Evolutionary conservation across 345 rosid species (phyloP).

Genomic region (Boechera retrofracta): DNA sequence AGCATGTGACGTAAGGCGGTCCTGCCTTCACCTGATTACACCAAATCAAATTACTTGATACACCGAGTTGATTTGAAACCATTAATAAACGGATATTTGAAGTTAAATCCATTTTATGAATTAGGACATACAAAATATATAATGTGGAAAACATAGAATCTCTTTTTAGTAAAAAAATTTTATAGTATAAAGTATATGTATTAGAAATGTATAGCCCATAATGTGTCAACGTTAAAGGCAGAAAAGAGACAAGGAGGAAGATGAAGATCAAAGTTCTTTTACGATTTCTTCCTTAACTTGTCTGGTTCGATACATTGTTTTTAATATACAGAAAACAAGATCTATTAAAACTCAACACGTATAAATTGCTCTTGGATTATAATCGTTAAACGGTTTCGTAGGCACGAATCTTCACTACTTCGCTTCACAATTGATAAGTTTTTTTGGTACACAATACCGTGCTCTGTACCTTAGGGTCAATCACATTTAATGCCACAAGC

Average conservation of each 20-base stretch:
- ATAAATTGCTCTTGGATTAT: neutral
- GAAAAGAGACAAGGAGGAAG: neutral
- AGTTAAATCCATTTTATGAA: neutral
- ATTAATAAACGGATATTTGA: neutral
- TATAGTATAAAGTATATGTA: no score
- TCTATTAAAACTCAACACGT: neutral
- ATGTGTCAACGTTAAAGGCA: neutral
- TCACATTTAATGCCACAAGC: no score
- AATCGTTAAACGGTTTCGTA: no score
- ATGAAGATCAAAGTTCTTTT: neutral
- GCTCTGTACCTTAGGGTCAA: no score
- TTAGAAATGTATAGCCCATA: neutral
- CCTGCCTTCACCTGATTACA: conserved; percentile 30
- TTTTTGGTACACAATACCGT: no score
- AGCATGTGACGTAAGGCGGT: conserved; percentile 31
- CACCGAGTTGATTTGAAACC: neutral
- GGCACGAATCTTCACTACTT: no score
- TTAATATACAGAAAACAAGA: neutral
- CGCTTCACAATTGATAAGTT: no score
- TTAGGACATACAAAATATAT: neutral
- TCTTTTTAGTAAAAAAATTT: neutral
- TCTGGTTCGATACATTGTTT: neutral
- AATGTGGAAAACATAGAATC: neutral
- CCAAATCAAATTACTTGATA: neutral
- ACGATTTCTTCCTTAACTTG: neutral